Base-by-base conservation (phyloP, 257 asterid genomes). In the Jacaranda copaia region DNA sequence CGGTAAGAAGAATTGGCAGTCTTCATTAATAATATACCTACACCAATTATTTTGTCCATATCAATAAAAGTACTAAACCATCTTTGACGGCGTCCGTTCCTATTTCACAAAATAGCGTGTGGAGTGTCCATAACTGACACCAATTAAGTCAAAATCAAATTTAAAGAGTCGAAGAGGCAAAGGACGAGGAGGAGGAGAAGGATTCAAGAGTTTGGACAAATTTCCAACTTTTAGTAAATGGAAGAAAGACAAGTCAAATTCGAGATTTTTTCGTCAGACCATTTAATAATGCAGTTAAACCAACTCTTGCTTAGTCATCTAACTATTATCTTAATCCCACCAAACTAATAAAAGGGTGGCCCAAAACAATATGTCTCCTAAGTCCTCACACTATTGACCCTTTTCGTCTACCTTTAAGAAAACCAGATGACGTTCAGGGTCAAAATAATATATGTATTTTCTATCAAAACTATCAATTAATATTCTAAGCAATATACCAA, bases 281-380 rank as follows among this genome's bases (percentile, higher is more conserved):
- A 76, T 80, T 82, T 55, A 82, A 84, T 61, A 82, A 87, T 80
- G 82, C 88, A 85, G 89, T 88, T 89, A 76, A 81, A 85, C 91
- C 75, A 83, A 82, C 88, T 80, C 77, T 36, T 16, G 3, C 40
- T 52, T 84, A 48, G 53, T 48, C 53, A 48, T 48, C 53, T 11
- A 48, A 48, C 8, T 12, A 48, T 48, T 12, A 9, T 42, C 46
- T 42, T 48, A 12, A 48, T 7, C 13, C 15, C 53, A 7, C 53
- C 53, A 12, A 48, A 48, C 53, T 9, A 48, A 12, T 48, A 48
- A 48, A 12, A 11, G 53, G 5, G 2, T 9, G 0, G 2, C 53
- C 46, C 6, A 42, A 1, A 42, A 42, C 46, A 42, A 5, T 42
- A 8, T 25, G 7, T 8, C 6, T 42, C 6, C n/a, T n/a, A n/a